These are phyloP conservation scores for Alternaria sp. DNA, from an alignment of 2,329 filamentous ascomycete genomes.

Conservation along the genomic window DNA sequence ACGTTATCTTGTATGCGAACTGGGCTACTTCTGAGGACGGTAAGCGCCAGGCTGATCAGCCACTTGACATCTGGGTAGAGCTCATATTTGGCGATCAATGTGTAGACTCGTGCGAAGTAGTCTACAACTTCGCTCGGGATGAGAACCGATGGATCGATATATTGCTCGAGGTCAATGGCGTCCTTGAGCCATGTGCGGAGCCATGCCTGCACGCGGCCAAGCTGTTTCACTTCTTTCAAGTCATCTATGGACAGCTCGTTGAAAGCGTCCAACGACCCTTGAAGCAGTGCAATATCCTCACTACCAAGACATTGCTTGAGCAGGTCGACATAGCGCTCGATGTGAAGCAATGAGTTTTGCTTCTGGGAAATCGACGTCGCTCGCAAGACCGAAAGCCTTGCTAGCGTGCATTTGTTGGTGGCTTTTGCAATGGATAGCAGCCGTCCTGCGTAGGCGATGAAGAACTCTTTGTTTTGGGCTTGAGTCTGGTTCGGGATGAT, in stretches of 20 bases:
- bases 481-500: conserved; percentile 44
- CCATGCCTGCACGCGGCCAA: conserved; percentile 22
- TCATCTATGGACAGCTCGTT: conserved; percentile 29
- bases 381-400: conserved; percentile 34
- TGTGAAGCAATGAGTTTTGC: conserved; percentile 25
- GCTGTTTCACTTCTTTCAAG: conserved; percentile 24
- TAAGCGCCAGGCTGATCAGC: conserved; percentile 32
- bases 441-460: conserved; percentile 34
- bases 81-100: conserved; percentile 30
- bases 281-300: conserved; percentile 8
- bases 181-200: conserved; percentile 32
- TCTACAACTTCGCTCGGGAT: conserved; percentile 18
- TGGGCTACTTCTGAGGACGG: conserved; percentile 24
- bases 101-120: conserved; percentile 29
- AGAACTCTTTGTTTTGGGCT: conserved; percentile 39
- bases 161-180: conserved; percentile 28
- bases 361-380: conserved; percentile 34
- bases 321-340: conserved; percentile 30
- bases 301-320: conserved; percentile 30
- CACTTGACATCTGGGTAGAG: conserved; percentile 28
- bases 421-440: conserved; percentile 28
- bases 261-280: conserved; percentile 37
- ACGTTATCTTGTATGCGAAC: conserved; percentile 13
- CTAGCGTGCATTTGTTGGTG: conserved; percentile 26
- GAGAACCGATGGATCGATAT: conserved; percentile 12